These are phyloP conservation scores for Nakaseomyces sp. DNA, from an alignment of 1,139 yeast genomes.

Conservation along the genomic window DNA sequence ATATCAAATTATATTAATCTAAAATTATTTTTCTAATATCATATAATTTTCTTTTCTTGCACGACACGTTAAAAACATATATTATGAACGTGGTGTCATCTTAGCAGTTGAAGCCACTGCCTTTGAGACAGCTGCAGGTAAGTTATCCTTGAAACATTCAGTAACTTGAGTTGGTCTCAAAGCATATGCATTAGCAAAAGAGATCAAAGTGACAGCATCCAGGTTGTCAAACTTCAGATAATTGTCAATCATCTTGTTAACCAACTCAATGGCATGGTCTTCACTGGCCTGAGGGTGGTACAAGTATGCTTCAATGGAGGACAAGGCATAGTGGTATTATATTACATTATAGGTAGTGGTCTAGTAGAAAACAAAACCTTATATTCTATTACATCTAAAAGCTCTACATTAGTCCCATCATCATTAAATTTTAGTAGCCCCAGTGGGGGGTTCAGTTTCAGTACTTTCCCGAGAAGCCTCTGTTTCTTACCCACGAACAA, in stretches of 20 bases:
- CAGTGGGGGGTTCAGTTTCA: conserved; percentile 49
- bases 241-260: conserved; percentile 31
- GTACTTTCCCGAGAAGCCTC: conserved; percentile 50
- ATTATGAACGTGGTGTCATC: conserved; percentile 26
- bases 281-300: conserved; percentile 13
- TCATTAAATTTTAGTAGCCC: conserved; percentile 46
- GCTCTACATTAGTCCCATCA: conserved; percentile 32
- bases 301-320: conserved; percentile 27
- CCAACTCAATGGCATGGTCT: conserved; percentile 24
- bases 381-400: conserved; percentile 50
- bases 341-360: conserved; percentile 66
- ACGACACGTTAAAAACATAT: background rate
- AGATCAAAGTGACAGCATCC: conserved; percentile 30
- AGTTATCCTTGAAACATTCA: conserved; percentile 21
- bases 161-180: conserved; percentile 28
- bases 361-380: conserved; percentile 55
- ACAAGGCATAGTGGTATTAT: conserved; percentile 21
- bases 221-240: conserved; percentile 21
- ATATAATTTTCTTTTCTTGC: no score
- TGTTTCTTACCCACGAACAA: conserved; percentile 60
- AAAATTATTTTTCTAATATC: no score
- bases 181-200: conserved; percentile 33
- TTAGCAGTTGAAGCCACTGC: conserved; percentile 31
- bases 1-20: no score
- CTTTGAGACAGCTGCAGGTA: conserved; percentile 38